phyloP scores from a whole-genome alignment of 2,329 filamentous ascomycete genomes.

The Leptodontidium sp. region DNA sequence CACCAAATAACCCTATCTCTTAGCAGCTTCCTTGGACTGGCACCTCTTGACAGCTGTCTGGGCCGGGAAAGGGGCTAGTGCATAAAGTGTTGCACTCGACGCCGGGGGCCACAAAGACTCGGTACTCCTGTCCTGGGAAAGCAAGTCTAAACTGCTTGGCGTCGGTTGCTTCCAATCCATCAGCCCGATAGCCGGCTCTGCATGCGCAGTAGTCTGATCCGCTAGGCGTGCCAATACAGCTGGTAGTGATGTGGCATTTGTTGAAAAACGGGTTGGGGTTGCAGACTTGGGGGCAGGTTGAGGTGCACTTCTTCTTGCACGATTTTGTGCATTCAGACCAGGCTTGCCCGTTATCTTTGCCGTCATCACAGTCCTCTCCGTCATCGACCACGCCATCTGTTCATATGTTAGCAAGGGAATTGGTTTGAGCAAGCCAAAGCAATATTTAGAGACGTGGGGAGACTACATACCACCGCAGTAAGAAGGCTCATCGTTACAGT shows the following conservation, averaged over 20 bases:
- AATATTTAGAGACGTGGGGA: too few species aligned
- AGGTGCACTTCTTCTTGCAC: conserved; percentile 21
- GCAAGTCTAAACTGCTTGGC: conserved; percentile 29
- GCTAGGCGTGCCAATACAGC: conserved; percentile 25
- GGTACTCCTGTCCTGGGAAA: conserved; percentile 30
- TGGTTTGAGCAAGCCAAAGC: too few species aligned
- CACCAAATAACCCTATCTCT: too few species aligned
- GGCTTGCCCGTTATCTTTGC: conserved; percentile 23
- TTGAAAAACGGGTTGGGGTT: conserved; percentile 30
- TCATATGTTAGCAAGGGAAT: not conserved
- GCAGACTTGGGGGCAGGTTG: conserved; percentile 25
- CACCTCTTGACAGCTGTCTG: conserved; percentile 27
- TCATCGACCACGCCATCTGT: conserved; percentile 8
- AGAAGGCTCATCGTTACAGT: conserved; percentile 5
- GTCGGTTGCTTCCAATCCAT: conserved; percentile 23
- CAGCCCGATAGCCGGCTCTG: conserved; percentile 29
- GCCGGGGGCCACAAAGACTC: conserved; percentile 30
- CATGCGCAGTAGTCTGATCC: conserved; percentile 29
- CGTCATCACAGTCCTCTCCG: conserved; percentile 24
- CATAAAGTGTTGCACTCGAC: conserved; percentile 28
- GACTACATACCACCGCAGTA: conserved; percentile 16
- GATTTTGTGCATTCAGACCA: conserved; percentile 18
- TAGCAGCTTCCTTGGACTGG: conserved; percentile 25
- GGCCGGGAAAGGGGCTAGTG: conserved; percentile 29
- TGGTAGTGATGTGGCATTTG: conserved; percentile 28